Evolutionary conservation across 2,329 filamentous ascomycete genomes (phyloP).

Genomic region (Arachnopeziza araneosa): DNA sequence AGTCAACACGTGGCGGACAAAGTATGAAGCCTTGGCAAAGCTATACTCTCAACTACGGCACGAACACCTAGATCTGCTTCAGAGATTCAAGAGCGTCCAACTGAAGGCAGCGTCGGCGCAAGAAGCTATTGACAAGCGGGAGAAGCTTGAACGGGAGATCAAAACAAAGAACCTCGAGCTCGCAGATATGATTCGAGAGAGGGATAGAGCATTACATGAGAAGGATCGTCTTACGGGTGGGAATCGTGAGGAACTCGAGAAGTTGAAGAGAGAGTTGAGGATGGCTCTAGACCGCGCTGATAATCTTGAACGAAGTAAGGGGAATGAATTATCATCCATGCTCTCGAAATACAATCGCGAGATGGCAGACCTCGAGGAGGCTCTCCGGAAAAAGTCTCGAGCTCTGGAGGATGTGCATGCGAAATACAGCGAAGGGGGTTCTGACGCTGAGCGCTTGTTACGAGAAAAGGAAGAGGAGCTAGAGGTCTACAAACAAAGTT

Average conservation of each 20-base stretch:
- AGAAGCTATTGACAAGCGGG: constrained; percentile 89
- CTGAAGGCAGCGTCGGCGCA: constrained; percentile 95
- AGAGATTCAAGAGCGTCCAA: constrained; percentile 95
- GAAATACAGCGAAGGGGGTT: constrained; percentile 72
- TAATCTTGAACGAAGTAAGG: constrained; percentile 87
- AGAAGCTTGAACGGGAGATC: constrained; percentile 94
- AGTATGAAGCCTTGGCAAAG: constrained; percentile 95
- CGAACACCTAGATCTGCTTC: constrained; percentile 88
- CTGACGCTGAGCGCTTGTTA: constrained; percentile 78
- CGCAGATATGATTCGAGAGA: constrained; percentile 96
- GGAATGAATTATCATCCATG: constrained; percentile 91
- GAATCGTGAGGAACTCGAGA: constrained; percentile 90
- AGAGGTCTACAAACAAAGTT: constrained; percentile 94
- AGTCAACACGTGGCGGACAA: constrained; percentile 94
- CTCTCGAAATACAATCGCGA: constrained; percentile 94
- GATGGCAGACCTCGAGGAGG: constrained; percentile 93
- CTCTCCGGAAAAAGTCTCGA: constrained; percentile 79
- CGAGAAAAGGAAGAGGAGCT: constrained; percentile 96
- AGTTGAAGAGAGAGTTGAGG: constrained; percentile 86
- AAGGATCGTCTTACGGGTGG: constrained; percentile 81
- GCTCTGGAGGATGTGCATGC: constrained; percentile 78
- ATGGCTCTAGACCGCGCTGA: constrained; percentile 89
- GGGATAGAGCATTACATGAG: constrained; percentile 88
- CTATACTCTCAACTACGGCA: constrained; percentile 93
- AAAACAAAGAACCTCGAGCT: constrained; percentile 99